Evolutionary conservation across 176 grass and related monocot genomes (phyloP).

Genomic region (Guadua angustifolia): DNA sequence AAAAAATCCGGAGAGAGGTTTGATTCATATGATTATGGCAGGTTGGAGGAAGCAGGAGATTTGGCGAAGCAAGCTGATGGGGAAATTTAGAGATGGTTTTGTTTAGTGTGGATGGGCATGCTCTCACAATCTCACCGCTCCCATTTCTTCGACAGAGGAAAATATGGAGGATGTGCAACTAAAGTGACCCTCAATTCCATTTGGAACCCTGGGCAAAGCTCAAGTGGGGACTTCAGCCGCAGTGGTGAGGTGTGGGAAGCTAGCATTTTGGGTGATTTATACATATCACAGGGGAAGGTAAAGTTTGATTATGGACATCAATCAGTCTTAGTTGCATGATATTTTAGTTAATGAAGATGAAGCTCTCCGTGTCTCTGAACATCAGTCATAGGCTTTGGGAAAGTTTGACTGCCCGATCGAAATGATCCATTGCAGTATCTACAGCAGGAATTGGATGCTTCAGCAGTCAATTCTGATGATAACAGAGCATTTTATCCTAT

Average conservation of each 20-base stretch:
- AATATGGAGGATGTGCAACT: conserved; percentile 67
- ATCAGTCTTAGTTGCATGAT: conserved; percentile 8
- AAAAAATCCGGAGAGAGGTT: conserved; percentile 40
- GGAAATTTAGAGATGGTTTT: conserved; percentile 87
- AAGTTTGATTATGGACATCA: conserved; percentile 45
- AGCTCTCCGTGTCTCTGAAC: conserved; percentile 25
- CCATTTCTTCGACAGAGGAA: conserved; percentile 74
- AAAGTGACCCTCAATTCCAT: conserved; percentile 78
- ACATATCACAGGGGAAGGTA: conserved; percentile 52
- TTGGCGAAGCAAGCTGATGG: conserved; percentile 53
- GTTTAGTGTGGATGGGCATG: conserved; percentile 87
- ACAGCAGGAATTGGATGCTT: conserved; percentile 42
- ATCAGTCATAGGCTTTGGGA: conserved; percentile 23
- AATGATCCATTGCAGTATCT: conserved; percentile 42
- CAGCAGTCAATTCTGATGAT: conserved; percentile 28
- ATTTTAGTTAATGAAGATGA: conserved; percentile 36
- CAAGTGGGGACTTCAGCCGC: conserved; percentile 65
- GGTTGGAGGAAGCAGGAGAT: conserved; percentile 71
- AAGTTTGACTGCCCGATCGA: conserved; percentile 33
- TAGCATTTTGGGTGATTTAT: conserved; percentile 67
- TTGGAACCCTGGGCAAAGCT: conserved; percentile 88
- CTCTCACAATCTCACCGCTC: conserved; percentile 63
- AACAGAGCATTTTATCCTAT: neutral
- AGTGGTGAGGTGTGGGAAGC: conserved; percentile 82
- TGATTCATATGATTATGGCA: conserved; percentile 67